A percentile compares a stretch with the other conserved stretches of the same genome.
These are phyloP conservation scores for Boletus sp. DNA, from an alignment of 768 basidiomycete species.

Conservation along the genomic window DNA sequence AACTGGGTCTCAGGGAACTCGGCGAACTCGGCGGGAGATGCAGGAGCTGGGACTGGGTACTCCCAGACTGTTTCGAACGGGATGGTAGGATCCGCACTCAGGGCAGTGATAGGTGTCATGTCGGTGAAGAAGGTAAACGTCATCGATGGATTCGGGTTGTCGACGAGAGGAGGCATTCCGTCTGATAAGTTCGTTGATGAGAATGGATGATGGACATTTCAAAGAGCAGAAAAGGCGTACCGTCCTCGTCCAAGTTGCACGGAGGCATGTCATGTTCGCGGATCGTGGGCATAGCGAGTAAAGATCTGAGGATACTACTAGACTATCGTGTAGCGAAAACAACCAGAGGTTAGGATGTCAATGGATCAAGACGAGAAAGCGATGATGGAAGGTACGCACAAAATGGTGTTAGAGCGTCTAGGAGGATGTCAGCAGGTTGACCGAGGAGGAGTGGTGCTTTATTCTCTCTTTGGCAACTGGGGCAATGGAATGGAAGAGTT, in stretches of 20 bases:
- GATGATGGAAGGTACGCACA: conserved; percentile 14
- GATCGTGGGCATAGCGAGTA: conserved; percentile 25
- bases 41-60: conserved; percentile 15
- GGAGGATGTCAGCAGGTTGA: conserved; percentile 16
- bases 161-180: conserved; percentile 51
- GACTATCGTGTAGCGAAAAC: neutral
- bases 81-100: conserved; percentile 34
- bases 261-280: conserved; percentile 26
- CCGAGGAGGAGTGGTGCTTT: conserved; percentile 29
- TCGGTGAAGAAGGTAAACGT: conserved; percentile 64
- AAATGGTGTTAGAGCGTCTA: conserved; percentile 31
- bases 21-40: conserved; percentile 20
- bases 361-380: conserved; percentile 8
- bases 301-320: neutral
- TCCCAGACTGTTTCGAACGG: conserved; percentile 36
- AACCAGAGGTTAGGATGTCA: conserved; percentile 4
- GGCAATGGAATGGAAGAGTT: conserved; percentile 30
- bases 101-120: conserved; percentile 54
- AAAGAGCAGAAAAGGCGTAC: conserved; percentile 18
- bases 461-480: conserved; percentile 37
- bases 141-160: conserved; percentile 50
- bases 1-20: conserved; percentile 20
- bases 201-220: neutral
- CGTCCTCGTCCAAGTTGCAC: conserved; percentile 37
- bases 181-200: conserved; percentile 31